These are phyloP conservation scores for Cryptococcus sp. DNA, from an alignment of 1,284 basidiomycete species.

Conservation along the genomic window DNA sequence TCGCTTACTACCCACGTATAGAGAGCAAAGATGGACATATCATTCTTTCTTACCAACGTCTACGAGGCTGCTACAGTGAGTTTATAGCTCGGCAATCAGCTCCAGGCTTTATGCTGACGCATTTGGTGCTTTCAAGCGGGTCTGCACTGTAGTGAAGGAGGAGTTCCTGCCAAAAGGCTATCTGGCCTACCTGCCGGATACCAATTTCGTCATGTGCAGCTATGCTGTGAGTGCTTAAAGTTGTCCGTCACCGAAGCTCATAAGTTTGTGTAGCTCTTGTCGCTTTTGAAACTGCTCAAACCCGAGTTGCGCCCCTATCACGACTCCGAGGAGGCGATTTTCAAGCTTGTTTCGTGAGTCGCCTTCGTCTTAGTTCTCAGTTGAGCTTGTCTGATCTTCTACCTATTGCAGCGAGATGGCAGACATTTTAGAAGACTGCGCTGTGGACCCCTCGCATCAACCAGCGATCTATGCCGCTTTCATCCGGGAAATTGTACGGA, in stretches of 20 bases:
- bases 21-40: constrained; percentile 62
- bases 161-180: constrained; percentile 72
- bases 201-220: constrained; percentile 85
- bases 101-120: background rate
- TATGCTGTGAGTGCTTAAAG: constrained; percentile 58
- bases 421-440: constrained; percentile 70
- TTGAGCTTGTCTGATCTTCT: constrained; percentile 72
- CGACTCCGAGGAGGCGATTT: constrained; percentile 45
- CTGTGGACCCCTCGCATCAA: constrained; percentile 74
- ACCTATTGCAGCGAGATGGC: constrained; percentile 73
- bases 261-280: constrained; percentile 64
- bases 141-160: constrained; percentile 57
- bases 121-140: constrained; percentile 22
- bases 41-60: constrained; percentile 82
- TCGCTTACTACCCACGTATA: constrained; percentile 4
- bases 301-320: constrained; percentile 49
- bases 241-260: background rate
- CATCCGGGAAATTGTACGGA: constrained; percentile 65
- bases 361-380: constrained; percentile 61
- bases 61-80: constrained; percentile 65
- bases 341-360: constrained; percentile 35
- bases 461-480: constrained; percentile 84
- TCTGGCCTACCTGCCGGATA: constrained; percentile 84
- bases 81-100: background rate
- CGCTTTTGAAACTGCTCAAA: constrained; percentile 73